Evolutionary conservation across 768 basidiomycete species (phyloP), one percentile per base, ranked within the genome.

Genomic region (Chlorophyllum brunneum): DNA sequence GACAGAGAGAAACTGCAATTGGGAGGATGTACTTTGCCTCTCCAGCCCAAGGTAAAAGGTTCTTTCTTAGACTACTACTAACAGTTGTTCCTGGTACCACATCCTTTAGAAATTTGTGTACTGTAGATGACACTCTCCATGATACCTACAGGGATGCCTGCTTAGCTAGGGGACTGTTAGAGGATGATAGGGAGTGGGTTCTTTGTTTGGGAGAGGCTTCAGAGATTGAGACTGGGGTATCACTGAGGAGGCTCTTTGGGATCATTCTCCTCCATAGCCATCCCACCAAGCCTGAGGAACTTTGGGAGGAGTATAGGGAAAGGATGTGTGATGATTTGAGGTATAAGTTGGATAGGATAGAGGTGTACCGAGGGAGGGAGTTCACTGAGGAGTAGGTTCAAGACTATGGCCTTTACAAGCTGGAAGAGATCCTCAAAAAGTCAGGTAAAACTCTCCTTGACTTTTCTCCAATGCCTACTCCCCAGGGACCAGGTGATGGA

Each of bases 161-260:
- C 48, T 23, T 67, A n/a, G 71, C 71, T 15, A 46, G 53, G 1
- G 76, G 74, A 0, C 65, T 81, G 0, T 60, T 81, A 0, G 65
- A 78, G n/a, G 71, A 79, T 66, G 73, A 80, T 61, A 57, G 61
- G 0, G 78, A 81, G 55, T 80, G 74, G 74, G 8, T 58, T 0
- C 54, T 59, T 1, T 78, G 75, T 50, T 56, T 63, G 65, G 52
- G 61, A 16, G 76, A 78, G 39, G 79, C 75, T 0, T 30, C 56
- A 5, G 15, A 23, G 0, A 73, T 77, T 58, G 67, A 74, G 29
- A 69, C 68, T 4, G 78, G 76, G 0, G 2, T 6, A 20, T 58
- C 48, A 0, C 62, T 77, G 0, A 65, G 70, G 1, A 51, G 61
- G 0, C 67, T 78, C 0, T 79, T 79, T 65, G 66, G 62, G 0